phyloP scores from a whole-genome alignment of 768 basidiomycete species.

The Calocybe indica region DNA sequence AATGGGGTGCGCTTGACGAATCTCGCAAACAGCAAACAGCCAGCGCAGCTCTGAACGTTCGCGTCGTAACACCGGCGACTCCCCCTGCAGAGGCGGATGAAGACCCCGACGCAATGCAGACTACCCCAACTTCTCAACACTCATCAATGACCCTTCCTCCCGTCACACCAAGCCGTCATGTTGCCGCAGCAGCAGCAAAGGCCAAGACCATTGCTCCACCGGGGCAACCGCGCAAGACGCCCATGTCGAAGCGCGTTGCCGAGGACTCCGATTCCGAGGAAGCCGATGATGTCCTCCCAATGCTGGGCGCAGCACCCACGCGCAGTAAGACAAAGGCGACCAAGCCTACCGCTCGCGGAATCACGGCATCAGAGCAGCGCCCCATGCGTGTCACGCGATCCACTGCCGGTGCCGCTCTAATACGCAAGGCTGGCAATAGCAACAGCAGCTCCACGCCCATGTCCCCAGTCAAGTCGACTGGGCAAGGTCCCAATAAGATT shows the following conservation, averaged over 20 bases:
- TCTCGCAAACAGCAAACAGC: slow-evolving; percentile 45
- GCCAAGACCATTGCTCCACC: slow-evolving; percentile 71
- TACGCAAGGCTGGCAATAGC: slow-evolving; percentile 40
- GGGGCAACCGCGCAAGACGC: slow-evolving; percentile 86
- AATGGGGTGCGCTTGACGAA: slow-evolving; percentile 89
- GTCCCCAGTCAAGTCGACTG: slow-evolving; percentile 38
- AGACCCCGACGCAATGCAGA: slow-evolving; percentile 40
- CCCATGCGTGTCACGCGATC: slow-evolving; percentile 73
- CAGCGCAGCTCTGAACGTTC: slow-evolving; percentile 27
- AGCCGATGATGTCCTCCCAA: slow-evolving; percentile 56
- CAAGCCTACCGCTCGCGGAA: slow-evolving; percentile 36
- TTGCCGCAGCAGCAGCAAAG: slow-evolving; percentile 63
- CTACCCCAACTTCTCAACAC: slow-evolving; percentile 29
- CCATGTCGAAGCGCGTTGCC: slow-evolving; percentile 64
- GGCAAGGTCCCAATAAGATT: slow-evolving; percentile 60
- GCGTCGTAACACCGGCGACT: slow-evolving; percentile 68
- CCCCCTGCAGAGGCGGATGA: slow-evolving; percentile 77
- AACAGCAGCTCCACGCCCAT: slow-evolving; percentile 27
- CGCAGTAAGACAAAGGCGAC: slow-evolving; percentile 31
- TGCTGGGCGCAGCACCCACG: slow-evolving; percentile 46
- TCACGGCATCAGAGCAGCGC: slow-evolving; percentile 65
- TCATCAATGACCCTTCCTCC: slow-evolving; percentile 46
- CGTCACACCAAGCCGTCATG: slow-evolving; percentile 76
- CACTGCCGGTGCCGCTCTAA: slow-evolving; percentile 48
- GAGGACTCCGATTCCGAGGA: slow-evolving; percentile 68